Percentiles rank a stretch among this genome's conserved stretches.
These are phyloP conservation scores for Apiotrichum domesticum DNA, from an alignment of 1,284 basidiomycete genomes.

Conservation along the genomic window DNA sequence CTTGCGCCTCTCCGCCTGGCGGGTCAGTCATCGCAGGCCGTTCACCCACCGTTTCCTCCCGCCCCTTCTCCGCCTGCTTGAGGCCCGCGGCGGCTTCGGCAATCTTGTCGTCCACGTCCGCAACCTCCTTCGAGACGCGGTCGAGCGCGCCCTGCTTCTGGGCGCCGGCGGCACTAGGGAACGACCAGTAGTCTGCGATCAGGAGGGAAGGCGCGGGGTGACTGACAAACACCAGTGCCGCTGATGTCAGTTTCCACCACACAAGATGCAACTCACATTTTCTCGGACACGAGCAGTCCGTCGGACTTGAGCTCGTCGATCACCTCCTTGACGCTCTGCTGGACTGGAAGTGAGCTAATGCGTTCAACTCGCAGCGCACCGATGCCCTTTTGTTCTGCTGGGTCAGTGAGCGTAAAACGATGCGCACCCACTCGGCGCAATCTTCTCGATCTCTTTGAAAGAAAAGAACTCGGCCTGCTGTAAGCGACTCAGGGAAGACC, in stretches of 20 bases:
- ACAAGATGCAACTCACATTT: conserved; percentile 53
- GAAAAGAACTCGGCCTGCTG: conserved; percentile 75
- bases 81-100: conserved; percentile 45
- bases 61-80: conserved; percentile 53
- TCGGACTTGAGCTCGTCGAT: conserved; percentile 77
- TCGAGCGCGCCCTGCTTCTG: conserved; percentile 52
- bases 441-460: conserved; percentile 82
- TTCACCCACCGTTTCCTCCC: conserved; percentile 60
- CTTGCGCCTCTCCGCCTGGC: conserved; percentile 55
- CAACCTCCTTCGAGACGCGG: conserved; percentile 54
- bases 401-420: conserved; percentile 39
- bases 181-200: conserved; percentile 77
- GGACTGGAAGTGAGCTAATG: conserved; percentile 52
- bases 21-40: background rate
- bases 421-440: conserved; percentile 39
- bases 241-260: conserved; percentile 19
- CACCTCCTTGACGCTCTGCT: conserved; percentile 81
- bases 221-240: conserved; percentile 79
- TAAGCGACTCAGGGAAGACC: background rate
- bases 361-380: conserved; percentile 49
- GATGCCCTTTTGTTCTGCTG: conserved; percentile 76
- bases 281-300: conserved; percentile 71
- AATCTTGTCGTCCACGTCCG: conserved; percentile 45
- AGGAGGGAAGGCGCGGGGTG: background rate
- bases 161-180: conserved; percentile 75